Evolutionary conservation across 176 grass and related monocot genomes (phyloP).

Genomic region (Aegilops tauschii): DNA sequence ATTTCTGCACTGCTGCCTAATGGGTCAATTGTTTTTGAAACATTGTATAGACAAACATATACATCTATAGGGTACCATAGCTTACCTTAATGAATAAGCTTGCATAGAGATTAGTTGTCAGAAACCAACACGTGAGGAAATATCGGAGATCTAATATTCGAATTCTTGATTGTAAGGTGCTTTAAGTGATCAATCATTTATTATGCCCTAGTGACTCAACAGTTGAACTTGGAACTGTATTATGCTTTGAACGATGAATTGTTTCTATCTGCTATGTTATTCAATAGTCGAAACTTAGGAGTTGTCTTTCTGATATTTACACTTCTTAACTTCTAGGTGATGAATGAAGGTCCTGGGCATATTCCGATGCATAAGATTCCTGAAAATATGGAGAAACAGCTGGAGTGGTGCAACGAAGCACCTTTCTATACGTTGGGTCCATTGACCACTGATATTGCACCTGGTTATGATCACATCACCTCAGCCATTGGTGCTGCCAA

Average conservation of each 20-base stretch:
- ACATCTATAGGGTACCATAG: background rate
- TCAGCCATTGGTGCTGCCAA: slow-evolving; percentile 98
- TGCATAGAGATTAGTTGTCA: background rate
- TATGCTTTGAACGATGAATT: slow-evolving; percentile 1
- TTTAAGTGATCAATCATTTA: background rate
- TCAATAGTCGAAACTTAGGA: background rate
- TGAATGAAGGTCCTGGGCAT: slow-evolving; percentile 97
- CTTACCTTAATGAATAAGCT: background rate
- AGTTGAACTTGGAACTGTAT: slow-evolving; percentile 10
- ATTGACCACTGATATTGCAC: slow-evolving; percentile 94
- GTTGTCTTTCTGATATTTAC: slow-evolving; percentile 25
- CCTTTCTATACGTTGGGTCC: slow-evolving; percentile 97
- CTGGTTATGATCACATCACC: slow-evolving; percentile 99
- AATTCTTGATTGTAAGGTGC: background rate
- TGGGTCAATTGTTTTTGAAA: background rate
- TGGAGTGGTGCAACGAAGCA: slow-evolving; percentile 98
- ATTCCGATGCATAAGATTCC: slow-evolving; percentile 98
- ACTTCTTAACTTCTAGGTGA: slow-evolving; percentile 59
- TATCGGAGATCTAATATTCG: background rate
- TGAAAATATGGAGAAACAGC: slow-evolving; percentile 95
- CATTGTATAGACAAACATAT: background rate
- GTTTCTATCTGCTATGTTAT: background rate
- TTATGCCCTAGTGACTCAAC: background rate
- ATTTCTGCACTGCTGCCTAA: background rate
- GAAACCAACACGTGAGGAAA: background rate